A percentile compares a stretch with the other conserved stretches of the same genome.
Conservation (phyloP, 169 alveolate genomes). For the Babesia ovata region DNA sequence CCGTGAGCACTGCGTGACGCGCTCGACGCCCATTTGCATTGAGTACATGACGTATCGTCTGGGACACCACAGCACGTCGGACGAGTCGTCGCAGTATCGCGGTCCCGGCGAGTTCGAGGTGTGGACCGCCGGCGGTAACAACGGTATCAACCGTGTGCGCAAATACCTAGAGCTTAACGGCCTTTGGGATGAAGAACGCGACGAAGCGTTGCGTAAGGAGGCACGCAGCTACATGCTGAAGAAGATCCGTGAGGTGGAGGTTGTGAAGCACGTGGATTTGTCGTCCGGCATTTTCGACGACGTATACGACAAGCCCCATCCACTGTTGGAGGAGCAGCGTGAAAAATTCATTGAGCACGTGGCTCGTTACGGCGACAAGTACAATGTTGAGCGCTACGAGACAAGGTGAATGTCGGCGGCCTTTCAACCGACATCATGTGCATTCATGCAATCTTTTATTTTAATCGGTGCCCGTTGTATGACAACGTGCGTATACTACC, state of each 20-base stretch:
- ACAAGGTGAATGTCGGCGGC: neutral
- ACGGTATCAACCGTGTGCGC: constrained; percentile 75
- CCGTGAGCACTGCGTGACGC: constrained; percentile 85
- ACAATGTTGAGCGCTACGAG: constrained; percentile 58
- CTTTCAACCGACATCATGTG: neutral
- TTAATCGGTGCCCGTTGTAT: too few relatives aligned
- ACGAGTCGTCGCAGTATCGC: constrained; percentile 90
- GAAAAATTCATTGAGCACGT: constrained; percentile 73
- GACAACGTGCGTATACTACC: too few relatives aligned
- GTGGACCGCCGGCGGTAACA: constrained; percentile 82
- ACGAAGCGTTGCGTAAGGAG: constrained; percentile 70
- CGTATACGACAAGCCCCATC: constrained; percentile 86
- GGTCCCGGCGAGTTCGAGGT: constrained; percentile 86
- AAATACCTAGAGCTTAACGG: constrained; percentile 69
- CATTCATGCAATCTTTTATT: too few relatives aligned
- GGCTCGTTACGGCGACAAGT: constrained; percentile 72
- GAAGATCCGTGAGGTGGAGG: constrained; percentile 73
- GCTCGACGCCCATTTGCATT: constrained; percentile 85
- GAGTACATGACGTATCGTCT: constrained; percentile 93
- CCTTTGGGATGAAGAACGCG: constrained; percentile 73
- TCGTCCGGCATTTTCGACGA: constrained; percentile 85
- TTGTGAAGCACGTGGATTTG: constrained; percentile 66
- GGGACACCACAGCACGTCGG: constrained; percentile 96
- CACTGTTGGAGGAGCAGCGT: constrained; percentile 77
- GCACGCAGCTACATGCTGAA: constrained; percentile 78